phyloP scores from a whole-genome alignment of 768 basidiomycete species.

The Hericium rajendrae region DNA sequence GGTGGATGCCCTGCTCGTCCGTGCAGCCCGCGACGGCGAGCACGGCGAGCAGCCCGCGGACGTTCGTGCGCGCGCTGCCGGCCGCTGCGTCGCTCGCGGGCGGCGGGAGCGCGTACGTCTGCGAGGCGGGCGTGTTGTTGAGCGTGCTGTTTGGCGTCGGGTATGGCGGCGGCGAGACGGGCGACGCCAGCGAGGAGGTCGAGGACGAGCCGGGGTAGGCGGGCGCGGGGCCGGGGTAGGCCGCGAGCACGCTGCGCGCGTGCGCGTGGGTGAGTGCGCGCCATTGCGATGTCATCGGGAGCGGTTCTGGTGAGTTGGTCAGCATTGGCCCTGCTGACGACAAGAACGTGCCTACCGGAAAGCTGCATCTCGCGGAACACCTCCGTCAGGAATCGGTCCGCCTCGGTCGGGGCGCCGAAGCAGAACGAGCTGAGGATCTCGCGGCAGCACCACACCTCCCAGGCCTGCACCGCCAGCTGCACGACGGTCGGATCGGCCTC shows the following conservation, averaged over 20 bases:
- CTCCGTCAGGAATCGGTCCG: conserved; percentile 19
- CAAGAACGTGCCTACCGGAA: conserved; percentile 16
- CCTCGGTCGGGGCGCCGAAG: conserved; percentile 21
- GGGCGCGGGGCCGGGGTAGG: conserved; percentile 15
- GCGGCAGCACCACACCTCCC: conserved; percentile 25
- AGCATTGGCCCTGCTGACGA: neutral
- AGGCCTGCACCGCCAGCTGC: conserved; percentile 28
- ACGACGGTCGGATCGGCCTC: conserved; percentile 25
- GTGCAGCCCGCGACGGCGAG: conserved; percentile 24
- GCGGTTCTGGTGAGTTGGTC: conserved; percentile 19
- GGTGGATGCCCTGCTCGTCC: conserved; percentile 19
- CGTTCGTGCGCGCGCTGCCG: conserved; percentile 13
- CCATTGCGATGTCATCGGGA: conserved; percentile 28
- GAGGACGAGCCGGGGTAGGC: conserved; percentile 14
- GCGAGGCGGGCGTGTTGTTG: conserved; percentile 12
- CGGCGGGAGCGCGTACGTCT: conserved; percentile 7
- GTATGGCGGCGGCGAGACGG: conserved; percentile 11
- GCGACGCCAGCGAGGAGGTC: conserved; percentile 12
- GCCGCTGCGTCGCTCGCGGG: conserved; percentile 1
- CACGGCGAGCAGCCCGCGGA: conserved; percentile 24
- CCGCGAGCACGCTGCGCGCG: conserved; percentile 14
- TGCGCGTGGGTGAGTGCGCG: conserved; percentile 25
- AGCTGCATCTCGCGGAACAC: conserved; percentile 25
- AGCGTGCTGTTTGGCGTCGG: conserved; percentile 9
- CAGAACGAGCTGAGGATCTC: conserved; percentile 25